phyloP scores from a whole-genome alignment of 768 basidiomycete species.

The Rhodotorula kratochvilovae region DNA sequence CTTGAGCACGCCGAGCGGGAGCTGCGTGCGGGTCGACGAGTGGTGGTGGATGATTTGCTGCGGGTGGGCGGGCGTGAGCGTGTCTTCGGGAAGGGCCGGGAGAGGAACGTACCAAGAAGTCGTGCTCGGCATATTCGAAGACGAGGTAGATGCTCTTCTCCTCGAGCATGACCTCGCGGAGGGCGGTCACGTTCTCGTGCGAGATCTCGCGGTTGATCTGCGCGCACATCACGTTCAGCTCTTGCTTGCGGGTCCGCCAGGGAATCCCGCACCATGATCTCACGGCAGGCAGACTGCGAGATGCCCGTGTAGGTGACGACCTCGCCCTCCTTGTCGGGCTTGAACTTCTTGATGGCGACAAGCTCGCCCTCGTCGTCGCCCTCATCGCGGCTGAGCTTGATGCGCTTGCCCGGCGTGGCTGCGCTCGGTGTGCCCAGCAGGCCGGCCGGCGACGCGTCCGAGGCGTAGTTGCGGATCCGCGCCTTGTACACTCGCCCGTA shows the following conservation, averaged over 20 bases:
- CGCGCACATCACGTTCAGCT: background rate
- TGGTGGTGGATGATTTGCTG: conserved; percentile 99
- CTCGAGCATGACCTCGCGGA: conserved; percentile 92
- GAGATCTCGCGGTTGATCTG: conserved; percentile 83
- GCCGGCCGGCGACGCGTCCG: conserved; percentile 40
- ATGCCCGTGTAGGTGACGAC: conserved; percentile 86
- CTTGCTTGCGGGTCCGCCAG: background rate
- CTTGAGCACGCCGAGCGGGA: conserved; percentile 76
- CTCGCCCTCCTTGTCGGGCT: conserved; percentile 98
- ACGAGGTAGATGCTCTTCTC: conserved; percentile 99
- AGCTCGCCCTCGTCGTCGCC: conserved; percentile 60
- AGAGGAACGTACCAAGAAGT: conserved; percentile 73
- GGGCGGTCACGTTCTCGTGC: conserved; percentile 83
- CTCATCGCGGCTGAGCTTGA: conserved; percentile 47
- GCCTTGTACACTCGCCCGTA: conserved; percentile 99
- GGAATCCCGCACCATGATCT: conserved; percentile 67
- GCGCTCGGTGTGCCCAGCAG: conserved; percentile 42
- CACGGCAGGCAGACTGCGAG: conserved; percentile 92
- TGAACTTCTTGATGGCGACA: conserved; percentile 99
- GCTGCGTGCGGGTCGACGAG: conserved; percentile 74
- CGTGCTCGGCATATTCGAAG: conserved; percentile 98
- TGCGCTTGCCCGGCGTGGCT: conserved; percentile 55
- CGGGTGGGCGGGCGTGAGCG: background rate
- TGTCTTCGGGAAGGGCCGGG: background rate
- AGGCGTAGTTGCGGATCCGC: conserved; percentile 42